phyloP scores from a whole-genome alignment of 352 stramenopile species.

The Peronosclerospora sorghi region DNA sequence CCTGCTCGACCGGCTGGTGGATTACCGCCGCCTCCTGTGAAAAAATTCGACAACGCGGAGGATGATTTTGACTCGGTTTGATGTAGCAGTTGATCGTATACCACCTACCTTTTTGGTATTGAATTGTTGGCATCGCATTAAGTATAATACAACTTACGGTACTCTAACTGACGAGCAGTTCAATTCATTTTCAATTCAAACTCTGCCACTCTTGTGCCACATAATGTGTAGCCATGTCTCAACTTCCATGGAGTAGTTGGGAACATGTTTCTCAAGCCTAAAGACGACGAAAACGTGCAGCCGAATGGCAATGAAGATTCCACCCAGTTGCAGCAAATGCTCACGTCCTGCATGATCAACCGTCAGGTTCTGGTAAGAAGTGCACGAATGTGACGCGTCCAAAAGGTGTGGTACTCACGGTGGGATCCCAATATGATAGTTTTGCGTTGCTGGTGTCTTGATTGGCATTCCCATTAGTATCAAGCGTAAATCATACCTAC shows the following conservation, averaged over 20 bases:
- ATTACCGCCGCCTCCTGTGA: slow-evolving; percentile 36
- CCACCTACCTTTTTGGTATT: not conserved
- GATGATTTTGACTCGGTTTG: slow-evolving; percentile 56
- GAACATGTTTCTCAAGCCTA: slow-evolving; percentile 46
- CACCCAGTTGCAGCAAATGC: slow-evolving; percentile 65
- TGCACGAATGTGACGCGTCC: no score
- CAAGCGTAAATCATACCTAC: slow-evolving; percentile 68
- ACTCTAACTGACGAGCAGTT: no score
- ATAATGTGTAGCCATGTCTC: no score
- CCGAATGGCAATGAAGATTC: slow-evolving; percentile 62
- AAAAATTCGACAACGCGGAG: slow-evolving; percentile 27
- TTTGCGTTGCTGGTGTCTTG: slow-evolving; percentile 66
- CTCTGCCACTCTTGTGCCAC: no score
- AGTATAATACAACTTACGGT: not conserved
- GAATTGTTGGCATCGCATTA: slow-evolving; percentile 3
- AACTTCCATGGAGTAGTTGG: no score
- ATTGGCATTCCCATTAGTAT: slow-evolving; percentile 80
- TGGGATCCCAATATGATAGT: slow-evolving; percentile 30
- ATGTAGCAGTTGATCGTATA: slow-evolving; percentile 2
- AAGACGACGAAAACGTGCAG: slow-evolving; percentile 28
- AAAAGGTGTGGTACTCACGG: no score
- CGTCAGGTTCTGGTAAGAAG: slow-evolving; percentile 56
- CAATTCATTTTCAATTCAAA: no score
- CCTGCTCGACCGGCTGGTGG: slow-evolving; percentile 20
- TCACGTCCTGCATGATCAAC: slow-evolving; percentile 80